Evolutionary conservation across 2,329 filamentous ascomycete species (phyloP), one percentile per base, ranked within the genome.

Genomic region (Cytospora chrysosperma): DNA sequence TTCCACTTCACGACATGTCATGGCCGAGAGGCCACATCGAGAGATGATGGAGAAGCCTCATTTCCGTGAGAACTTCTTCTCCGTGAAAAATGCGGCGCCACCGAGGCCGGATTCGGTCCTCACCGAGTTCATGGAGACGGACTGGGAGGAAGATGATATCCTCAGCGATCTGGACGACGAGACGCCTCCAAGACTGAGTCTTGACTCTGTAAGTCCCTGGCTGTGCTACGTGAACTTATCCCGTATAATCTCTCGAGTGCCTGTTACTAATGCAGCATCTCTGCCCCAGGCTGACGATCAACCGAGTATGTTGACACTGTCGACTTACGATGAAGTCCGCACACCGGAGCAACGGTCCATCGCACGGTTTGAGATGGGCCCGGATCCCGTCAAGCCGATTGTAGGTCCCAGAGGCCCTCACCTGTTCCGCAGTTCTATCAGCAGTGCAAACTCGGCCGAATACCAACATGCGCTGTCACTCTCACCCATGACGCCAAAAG

Each of bases 361-460:
- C n/a, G 64, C 64, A 26, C 61, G 50, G 27, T 66, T 66, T 50
- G 64, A 66, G 26, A 66, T 66, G 61, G 64, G 64, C 8, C 64
- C 84, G 65, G 82, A 84, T 64, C 75, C 82, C n/a, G 70, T 76
- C 49, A 89, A 89, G 74, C 82, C 88, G 34, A 87, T 94, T 8
- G 84, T 92, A 73, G 93, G 93, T 0, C 93, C 93, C 2, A 85
- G 84, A 68, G 93, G 93, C 1, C 93, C 93, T 12, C 93, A 97
- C 77, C 83, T 97, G 19, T 97, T 97, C 76, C 87, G 91, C 68
- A 84, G 83, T 65, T 92, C 90, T 24, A 82, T 85, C 63, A 75
- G 81, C 59, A 82, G 85, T 34, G 84, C 87, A 72, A 79, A 70
- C 63, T 78, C 76, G 64, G 70, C 77, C 63, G 80, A 84, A 68